Conservation (phyloP, 495 filamentous ascomycete genomes). For the Penicillium canescens region DNA sequence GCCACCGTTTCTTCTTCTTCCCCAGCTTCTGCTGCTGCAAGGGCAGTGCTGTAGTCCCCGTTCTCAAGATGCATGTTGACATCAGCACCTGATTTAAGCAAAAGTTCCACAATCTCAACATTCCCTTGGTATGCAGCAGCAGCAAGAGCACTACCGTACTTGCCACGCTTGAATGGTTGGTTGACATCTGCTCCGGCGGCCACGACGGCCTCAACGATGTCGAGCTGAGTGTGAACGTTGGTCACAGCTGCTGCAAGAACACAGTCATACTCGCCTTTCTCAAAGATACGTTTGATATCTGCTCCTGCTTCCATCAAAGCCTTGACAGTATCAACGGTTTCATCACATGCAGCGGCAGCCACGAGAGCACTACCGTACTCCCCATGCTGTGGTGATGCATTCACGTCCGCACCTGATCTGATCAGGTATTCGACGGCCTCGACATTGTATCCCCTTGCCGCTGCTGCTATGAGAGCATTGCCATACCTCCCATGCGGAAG, state of each 20-base stretch:
- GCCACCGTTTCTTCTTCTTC: no score
- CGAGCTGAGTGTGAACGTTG: no score
- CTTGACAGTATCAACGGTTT: neutral
- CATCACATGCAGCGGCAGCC: neutral
- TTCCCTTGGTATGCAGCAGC: no score
- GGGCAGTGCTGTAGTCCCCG: no score
- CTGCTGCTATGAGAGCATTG: constrained; percentile 20
- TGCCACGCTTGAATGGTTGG: no score
- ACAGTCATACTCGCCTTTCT: neutral
- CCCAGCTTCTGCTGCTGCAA: no score
- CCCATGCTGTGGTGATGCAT: constrained; percentile 12
- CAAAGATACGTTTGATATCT: neutral
- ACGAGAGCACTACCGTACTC: constrained; percentile 16
- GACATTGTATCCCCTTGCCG: constrained; percentile 5
- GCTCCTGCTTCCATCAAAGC: constrained; percentile 19
- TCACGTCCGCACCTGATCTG: constrained; percentile 27
- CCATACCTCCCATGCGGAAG: constrained; percentile 14
- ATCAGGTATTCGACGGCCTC: constrained; percentile 19
- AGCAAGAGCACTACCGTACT: no score
- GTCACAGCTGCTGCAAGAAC: neutral
- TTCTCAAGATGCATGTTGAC: no score
- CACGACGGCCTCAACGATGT: no score
- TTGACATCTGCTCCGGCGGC: no score
- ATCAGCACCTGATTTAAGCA: no score
- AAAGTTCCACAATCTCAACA: no score